Evolutionary conservation across 2,329 filamentous ascomycete species (phyloP).

Genomic region (Polytolypa hystricis): DNA sequence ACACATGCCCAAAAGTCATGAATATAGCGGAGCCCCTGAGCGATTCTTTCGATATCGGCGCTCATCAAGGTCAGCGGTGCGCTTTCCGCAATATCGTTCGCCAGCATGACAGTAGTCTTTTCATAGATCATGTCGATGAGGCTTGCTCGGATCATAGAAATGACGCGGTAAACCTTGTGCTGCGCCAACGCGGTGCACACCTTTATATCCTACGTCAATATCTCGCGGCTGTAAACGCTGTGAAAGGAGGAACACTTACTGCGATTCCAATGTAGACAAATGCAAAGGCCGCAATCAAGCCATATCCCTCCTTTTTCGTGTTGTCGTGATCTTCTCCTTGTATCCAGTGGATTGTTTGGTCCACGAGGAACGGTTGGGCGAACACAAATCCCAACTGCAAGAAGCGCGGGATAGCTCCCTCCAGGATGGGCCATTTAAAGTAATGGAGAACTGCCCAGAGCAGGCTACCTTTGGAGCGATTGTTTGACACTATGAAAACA

Average conservation of each 20-base stretch:
- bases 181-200: slow-evolving; percentile 31
- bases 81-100: slow-evolving; percentile 25
- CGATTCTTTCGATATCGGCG: slow-evolving; percentile 36
- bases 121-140: slow-evolving; percentile 42
- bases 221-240: neutral
- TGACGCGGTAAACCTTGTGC: slow-evolving; percentile 32
- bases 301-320: slow-evolving; percentile 29
- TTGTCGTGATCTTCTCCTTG: slow-evolving; percentile 17
- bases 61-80: slow-evolving; percentile 36
- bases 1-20: slow-evolving; percentile 38
- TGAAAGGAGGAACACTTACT: slow-evolving; percentile 16
- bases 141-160: slow-evolving; percentile 33
- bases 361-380: slow-evolving; percentile 28
- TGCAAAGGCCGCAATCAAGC: slow-evolving; percentile 33
- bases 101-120: slow-evolving; percentile 25
- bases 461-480: no score
- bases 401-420: slow-evolving; percentile 22
- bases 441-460: no score
- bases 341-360: slow-evolving; percentile 26
- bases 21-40: slow-evolving; percentile 29
- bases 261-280: slow-evolving; percentile 34
- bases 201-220: slow-evolving; percentile 13
- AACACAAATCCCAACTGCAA: slow-evolving; percentile 28
- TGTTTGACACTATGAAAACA: no score
- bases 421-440: slow-evolving; percentile 24